A percentile compares a stretch with the other conserved stretches of the same genome.
Evolutionary conservation across 2,329 filamentous ascomycete species (phyloP).

Genomic region (Aspergillus ruber): DNA sequence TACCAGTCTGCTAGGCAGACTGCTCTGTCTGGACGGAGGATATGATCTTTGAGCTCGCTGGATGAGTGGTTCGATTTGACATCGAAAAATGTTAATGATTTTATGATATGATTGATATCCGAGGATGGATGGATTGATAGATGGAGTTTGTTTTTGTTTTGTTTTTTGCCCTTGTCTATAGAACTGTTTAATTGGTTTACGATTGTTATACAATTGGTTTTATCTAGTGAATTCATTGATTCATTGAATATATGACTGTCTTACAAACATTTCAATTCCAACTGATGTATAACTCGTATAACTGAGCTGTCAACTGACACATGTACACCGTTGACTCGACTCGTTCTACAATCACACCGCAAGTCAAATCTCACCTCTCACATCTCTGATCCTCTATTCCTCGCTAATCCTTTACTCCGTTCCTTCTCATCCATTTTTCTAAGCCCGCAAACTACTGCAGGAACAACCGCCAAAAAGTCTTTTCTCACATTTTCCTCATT

Average conservation of each 20-base stretch:
- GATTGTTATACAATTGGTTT: not conserved
- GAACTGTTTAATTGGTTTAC: not conserved
- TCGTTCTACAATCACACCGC: not conserved
- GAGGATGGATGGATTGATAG: not conserved
- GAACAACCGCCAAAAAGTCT: not conserved
- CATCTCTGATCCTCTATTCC: too few species aligned
- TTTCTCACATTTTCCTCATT: not conserved
- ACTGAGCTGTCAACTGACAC: not conserved
- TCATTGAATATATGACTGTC: not conserved
- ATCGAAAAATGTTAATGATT: not conserved
- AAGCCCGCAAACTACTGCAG: not conserved
- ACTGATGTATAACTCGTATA: not conserved
- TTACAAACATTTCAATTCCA: not conserved
- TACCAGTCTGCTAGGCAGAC: not conserved
- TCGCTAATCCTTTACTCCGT: too few species aligned
- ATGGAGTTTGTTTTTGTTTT: not conserved
- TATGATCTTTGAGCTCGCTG: not conserved
- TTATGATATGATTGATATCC: not conserved
- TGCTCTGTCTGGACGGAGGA: constrained; percentile 1
- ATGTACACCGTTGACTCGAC: not conserved
- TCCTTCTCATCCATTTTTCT: not conserved
- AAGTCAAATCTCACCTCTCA: not conserved
- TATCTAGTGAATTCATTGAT: not conserved
- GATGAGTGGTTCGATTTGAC: not conserved
- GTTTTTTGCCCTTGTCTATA: not conserved